Evolutionary conservation across 1,139 yeast species (phyloP), one percentile per base, ranked within the genome.

Genomic region (Saccharomyces hybrid): DNA sequence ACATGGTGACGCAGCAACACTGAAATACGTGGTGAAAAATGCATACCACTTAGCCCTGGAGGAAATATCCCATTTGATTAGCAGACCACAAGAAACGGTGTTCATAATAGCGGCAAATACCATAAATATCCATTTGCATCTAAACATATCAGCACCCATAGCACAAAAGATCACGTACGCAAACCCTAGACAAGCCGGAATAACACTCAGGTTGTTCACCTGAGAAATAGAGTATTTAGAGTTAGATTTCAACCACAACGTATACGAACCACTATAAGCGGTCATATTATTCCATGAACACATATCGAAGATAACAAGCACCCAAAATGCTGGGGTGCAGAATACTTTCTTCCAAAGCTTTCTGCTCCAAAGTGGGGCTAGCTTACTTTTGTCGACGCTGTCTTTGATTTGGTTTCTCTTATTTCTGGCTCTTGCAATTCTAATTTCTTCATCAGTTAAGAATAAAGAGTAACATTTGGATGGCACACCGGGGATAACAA

Each of bases 401-500:
- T 69, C 71, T 13, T 56, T 60, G 53, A 68, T 68, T 48, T 66
- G 66, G 47, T 67, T 65, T 61, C 73, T 70, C 64, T 68, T 73
- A 67, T 83, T 74, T 68, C 89, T 78, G 52, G 73, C 74, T 60
- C 86, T 75, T 11, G 88, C 87, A 53, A 84, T 70, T 56, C 78
- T 72, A 49, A 83, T 82, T 59, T 86, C 93, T 46, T 83, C 86
- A 62, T 84, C 86, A 5, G 80, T 73, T 74, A 73, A 76, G 64
- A 65, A 80, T 11, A 61, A 77, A 70, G 71, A 81, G 75, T 64
- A 77, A 73, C 72, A 84, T 57, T 75, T 75, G 1, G 79, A 78
- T 47, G 87, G 86, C 2, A 81, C 73, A 48, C 90, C 93, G 2
- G 95, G 95, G 61, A 85, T 77, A 57, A 80, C 66, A 62, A 79